Evolutionary conservation across 1,284 basidiomycete genomes (phyloP).

Genomic region (Trametes polyzona): DNA sequence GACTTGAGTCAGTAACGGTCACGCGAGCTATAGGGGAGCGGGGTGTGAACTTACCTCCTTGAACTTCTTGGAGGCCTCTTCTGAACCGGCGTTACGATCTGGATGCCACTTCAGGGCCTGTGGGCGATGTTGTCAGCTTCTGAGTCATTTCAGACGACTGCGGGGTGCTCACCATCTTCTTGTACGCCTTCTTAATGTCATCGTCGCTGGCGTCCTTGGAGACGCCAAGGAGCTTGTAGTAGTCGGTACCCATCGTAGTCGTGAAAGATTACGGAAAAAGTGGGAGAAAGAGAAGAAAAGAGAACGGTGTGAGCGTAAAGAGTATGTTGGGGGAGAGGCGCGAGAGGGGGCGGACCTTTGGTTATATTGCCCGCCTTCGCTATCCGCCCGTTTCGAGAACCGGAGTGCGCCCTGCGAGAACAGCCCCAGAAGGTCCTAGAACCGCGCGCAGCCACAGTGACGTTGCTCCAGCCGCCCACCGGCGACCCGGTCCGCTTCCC

Average conservation of each 20-base stretch:
- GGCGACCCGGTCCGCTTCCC: background rate
- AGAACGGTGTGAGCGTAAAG: constrained; percentile 1
- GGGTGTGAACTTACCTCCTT: constrained; percentile 69
- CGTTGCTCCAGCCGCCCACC: constrained; percentile 17
- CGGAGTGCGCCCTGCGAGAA: constrained; percentile 1
- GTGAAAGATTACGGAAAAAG: constrained; percentile 4
- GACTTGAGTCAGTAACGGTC: constrained; percentile 2
- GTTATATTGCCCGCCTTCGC: constrained; percentile 15
- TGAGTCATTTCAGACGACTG: background rate
- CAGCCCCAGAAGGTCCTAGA: constrained; percentile 34
- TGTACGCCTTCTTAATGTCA: constrained; percentile 61
- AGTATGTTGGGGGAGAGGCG: background rate
- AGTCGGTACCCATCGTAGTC: constrained; percentile 75
- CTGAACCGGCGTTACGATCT: constrained; percentile 82
- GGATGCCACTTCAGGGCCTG: constrained; percentile 70
- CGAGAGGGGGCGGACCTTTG: background rate
- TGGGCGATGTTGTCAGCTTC: constrained; percentile 13
- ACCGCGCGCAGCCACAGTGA: constrained; percentile 28
- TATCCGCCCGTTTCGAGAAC: constrained; percentile 13
- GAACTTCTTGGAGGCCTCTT: constrained; percentile 88
- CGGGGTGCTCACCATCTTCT: constrained; percentile 44
- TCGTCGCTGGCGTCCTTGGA: constrained; percentile 72
- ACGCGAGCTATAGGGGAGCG: background rate
- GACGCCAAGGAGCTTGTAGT: constrained; percentile 84
- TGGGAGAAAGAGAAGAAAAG: background rate